phyloP scores from a whole-genome alignment of 2,329 filamentous ascomycete species.

The Seiridium unicorne region DNA sequence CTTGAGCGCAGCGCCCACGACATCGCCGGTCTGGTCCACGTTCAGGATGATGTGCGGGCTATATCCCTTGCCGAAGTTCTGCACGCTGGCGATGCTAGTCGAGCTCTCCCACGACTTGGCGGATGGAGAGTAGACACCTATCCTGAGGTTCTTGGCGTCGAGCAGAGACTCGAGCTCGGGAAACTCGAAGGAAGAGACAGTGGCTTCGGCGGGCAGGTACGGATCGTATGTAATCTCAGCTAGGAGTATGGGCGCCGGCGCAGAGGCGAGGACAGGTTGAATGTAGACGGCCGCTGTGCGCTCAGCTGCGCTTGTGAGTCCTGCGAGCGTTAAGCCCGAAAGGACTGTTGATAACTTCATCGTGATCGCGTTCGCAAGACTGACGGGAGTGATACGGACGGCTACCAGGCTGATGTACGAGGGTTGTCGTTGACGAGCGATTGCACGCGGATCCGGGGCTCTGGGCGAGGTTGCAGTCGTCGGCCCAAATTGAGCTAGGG shows the following conservation, averaged over 20 bases:
- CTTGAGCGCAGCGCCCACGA: constrained; percentile 51
- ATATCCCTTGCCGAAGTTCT: constrained; percentile 62
- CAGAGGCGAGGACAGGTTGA: constrained; percentile 42
- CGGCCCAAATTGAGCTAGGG: constrained; percentile 1
- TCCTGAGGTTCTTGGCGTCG: constrained; percentile 47
- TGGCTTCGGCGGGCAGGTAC: constrained; percentile 38
- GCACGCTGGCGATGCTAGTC: constrained; percentile 52
- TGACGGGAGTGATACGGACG: constrained; percentile 4
- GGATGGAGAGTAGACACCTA: constrained; percentile 55
- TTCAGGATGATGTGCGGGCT: constrained; percentile 55
- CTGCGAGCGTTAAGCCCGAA: constrained; percentile 39
- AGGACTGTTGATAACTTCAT: constrained; percentile 44
- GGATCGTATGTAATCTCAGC: constrained; percentile 57
- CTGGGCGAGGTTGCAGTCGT: neutral
- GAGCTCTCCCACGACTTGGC: constrained; percentile 49
- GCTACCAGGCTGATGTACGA: neutral
- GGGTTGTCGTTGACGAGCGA: neutral
- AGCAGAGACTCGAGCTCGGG: constrained; percentile 49
- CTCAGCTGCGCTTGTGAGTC: constrained; percentile 34
- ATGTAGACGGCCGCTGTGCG: constrained; percentile 53
- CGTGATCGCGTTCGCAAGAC: constrained; percentile 12
- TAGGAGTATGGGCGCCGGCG: constrained; percentile 40
- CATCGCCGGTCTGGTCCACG: constrained; percentile 41
- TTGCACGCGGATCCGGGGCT: neutral
- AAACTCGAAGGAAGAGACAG: constrained; percentile 53